Evolutionary conservation across 202 grass and related monocot species (phyloP), one percentile per base, ranked within the genome.

Genomic region (Elaeis oleifera): DNA sequence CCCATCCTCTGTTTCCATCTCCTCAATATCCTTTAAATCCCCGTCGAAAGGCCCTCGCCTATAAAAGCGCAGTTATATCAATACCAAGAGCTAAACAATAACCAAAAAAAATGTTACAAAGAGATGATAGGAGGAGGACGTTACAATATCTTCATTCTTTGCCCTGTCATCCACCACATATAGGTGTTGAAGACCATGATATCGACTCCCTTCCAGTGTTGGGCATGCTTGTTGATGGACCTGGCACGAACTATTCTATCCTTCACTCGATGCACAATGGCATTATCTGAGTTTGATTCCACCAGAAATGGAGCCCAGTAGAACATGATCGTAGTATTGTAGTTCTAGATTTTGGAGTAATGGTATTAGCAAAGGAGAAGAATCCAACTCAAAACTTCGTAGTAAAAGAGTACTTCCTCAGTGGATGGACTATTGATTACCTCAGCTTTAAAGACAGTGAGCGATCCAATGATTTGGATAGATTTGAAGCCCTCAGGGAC

Each of bases 1-100:
- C 1, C 76, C 89, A 39, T 78, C 82, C 82, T 89, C 82, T 6
- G 76, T 85, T 3, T 75, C 73, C 63, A 89, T 44, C 74, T 76
- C 84, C 61, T 14, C 48, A 16, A 63, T 54, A 31, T 58, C 19
- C 51, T 67, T 24, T 36, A 39, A 4, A 49, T 64, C 62, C 14
- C 57, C 70, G 54, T 69, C 56, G 53, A 83, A 84, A 29, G 77
- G 51, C 22, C 83, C 71, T 28, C 76, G 68, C 73, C 86, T 82
- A 18, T 14, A 31, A 58, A 17, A 44, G 1, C 36, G 11, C 36
- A 44, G 11, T 2, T 0, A 11, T 3, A 11, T 13, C 9, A 3
- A 39, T 11, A 39, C 36, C 36, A 39, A 39, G 8, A 39, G 36
- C 11, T 3, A 14, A 44, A 14, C 8, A 44, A 44, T 1, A 44